Conservation (phyloP, 768 basidiomycete genomes). For the Mycena rebaudengoi region DNA sequence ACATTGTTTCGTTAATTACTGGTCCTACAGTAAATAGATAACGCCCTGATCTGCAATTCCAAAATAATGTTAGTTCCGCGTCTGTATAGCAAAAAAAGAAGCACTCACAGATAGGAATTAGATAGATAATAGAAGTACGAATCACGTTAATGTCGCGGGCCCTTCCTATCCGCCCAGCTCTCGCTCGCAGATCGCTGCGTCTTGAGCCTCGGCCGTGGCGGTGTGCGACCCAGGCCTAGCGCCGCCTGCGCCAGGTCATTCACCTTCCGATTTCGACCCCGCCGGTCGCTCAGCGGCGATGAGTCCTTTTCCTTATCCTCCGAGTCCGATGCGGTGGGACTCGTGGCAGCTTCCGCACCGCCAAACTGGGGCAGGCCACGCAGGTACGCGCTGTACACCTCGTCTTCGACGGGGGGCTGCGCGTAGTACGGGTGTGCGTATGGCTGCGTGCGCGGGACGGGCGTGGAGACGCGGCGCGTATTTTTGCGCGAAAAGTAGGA, state of each 20-base stretch:
- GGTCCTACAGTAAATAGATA: too few species aligned
- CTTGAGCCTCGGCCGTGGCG: not conserved
- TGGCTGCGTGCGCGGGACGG: constrained; percentile 44
- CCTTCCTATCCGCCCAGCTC: constrained; percentile 20
- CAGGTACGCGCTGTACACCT: constrained; percentile 17
- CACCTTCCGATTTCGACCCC: constrained; percentile 15
- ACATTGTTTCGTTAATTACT: too few species aligned
- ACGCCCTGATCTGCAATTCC: too few species aligned
- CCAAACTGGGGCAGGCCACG: constrained; percentile 16
- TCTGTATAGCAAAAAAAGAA: not conserved
- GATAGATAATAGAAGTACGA: not conserved
- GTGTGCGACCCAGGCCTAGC: constrained; percentile 17
- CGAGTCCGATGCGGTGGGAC: constrained; percentile 12
- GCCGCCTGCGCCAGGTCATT: constrained; percentile 26
- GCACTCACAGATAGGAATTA: constrained; percentile 24
- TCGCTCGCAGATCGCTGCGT: constrained; percentile 24
- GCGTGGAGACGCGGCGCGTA: constrained; percentile 30
- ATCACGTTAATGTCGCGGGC: constrained; percentile 16
- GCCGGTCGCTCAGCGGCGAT: not conserved
- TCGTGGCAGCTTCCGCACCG: not conserved
- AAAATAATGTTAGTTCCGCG: not conserved
- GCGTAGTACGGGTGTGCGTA: constrained; percentile 48
- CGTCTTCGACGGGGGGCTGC: constrained; percentile 28
- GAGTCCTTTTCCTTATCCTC: constrained; percentile 16
- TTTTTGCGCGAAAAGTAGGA: constrained; percentile 27